Evolutionary conservation across 768 basidiomycete genomes (phyloP).

Genomic region (Boletellus sp.): DNA sequence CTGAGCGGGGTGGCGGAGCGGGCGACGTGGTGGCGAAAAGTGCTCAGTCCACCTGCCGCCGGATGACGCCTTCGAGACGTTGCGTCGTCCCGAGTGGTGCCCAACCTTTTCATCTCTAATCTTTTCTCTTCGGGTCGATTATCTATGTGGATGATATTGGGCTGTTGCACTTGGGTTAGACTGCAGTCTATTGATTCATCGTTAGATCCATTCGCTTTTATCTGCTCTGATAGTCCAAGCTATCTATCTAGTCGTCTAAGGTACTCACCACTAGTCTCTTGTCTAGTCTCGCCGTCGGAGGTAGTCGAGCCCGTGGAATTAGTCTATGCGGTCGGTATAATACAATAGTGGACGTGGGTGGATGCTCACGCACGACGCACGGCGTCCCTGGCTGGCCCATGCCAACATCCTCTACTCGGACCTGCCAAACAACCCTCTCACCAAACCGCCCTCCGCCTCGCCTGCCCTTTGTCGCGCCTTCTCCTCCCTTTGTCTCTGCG

Average conservation of each 20-base stretch:
- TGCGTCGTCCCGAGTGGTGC: not conserved
- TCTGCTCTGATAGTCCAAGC: not conserved
- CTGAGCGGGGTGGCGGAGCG: conserved; percentile 13
- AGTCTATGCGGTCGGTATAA: conserved; percentile 1
- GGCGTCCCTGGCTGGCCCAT: no score
- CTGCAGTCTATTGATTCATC: not conserved
- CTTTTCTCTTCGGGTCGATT: not conserved
- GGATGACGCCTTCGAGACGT: conserved; percentile 2
- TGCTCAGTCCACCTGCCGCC: conserved; percentile 17
- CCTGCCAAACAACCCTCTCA: conserved; percentile 18
- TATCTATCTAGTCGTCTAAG: not conserved
- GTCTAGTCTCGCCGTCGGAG: not conserved
- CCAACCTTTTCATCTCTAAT: not conserved
- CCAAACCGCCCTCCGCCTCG: conserved; percentile 8
- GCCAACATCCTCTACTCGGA: not conserved
- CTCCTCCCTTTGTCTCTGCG: conserved; percentile 6
- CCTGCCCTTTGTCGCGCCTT: not conserved
- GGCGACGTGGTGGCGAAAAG: conserved; percentile 32
- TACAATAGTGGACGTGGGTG: not conserved
- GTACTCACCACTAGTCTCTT: not conserved
- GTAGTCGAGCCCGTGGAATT: not conserved
- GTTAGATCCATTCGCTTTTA: conserved; percentile 1
- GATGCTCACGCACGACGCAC: not conserved
- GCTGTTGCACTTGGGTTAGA: not conserved
- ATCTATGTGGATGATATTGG: not conserved